These are phyloP conservation scores for Amauroascus niger DNA, from an alignment of 2,329 filamentous ascomycete species.

Conservation along the genomic window DNA sequence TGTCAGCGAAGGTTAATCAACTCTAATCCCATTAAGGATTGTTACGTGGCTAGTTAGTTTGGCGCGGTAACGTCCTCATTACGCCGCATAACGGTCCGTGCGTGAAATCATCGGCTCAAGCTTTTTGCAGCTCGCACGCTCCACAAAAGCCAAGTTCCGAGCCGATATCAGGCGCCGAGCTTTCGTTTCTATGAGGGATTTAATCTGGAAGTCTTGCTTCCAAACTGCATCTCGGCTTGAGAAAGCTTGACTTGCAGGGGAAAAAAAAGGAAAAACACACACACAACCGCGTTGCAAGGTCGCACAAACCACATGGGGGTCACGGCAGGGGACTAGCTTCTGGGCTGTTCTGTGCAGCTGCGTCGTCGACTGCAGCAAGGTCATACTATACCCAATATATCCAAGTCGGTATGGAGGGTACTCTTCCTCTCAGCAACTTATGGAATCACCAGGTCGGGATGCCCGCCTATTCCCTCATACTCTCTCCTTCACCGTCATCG, in stretches of 20 bases:
- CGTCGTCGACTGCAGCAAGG: not conserved
- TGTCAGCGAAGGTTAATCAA: not conserved
- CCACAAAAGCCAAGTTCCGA: slow-evolving; percentile 2
- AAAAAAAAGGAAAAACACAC: no score
- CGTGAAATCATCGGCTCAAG: slow-evolving; percentile 9
- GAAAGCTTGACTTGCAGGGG: not conserved
- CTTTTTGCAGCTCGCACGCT: slow-evolving; percentile 1
- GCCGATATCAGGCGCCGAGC: not conserved
- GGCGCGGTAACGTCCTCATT: not conserved
- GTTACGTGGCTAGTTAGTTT: slow-evolving; percentile 3
- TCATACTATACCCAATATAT: not conserved
- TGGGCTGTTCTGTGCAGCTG: not conserved
- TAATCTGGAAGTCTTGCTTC: not conserved
- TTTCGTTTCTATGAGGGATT: not conserved
- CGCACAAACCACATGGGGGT: not conserved
- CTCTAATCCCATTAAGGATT: slow-evolving; percentile 7
- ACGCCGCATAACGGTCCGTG: slow-evolving; percentile 9
- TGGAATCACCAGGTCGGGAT: not conserved
- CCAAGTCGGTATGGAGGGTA: slow-evolving; percentile 1
- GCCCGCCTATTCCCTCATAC: not conserved
- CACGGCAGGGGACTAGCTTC: not conserved
- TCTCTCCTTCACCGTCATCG: not conserved
- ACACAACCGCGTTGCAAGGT: not conserved
- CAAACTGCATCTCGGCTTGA: not conserved
- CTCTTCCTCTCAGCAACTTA: slow-evolving; percentile 1